These are phyloP conservation scores for Amanita rubescens DNA, from an alignment of 768 basidiomycete genomes.

Conservation along the genomic window DNA sequence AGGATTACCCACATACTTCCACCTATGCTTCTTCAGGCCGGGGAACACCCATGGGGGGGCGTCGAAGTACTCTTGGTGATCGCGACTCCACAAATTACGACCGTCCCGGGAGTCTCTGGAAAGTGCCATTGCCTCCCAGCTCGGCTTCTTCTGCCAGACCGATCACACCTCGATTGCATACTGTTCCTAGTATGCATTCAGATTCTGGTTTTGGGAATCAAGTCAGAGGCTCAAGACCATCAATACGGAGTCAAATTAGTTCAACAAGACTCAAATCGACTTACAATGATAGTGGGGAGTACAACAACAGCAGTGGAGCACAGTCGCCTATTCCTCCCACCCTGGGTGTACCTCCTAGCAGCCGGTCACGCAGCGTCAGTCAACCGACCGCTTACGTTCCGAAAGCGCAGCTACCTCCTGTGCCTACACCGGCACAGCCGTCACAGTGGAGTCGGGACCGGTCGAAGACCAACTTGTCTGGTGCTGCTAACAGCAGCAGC, in stretches of 20 bases:
- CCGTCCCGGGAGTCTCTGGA: neutral
- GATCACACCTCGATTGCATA: conserved; percentile 38
- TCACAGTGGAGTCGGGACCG: conserved; percentile 36
- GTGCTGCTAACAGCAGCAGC: conserved; percentile 14
- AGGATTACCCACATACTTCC: conserved; percentile 58
- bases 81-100: conserved; percentile 39
- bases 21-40: conserved; percentile 50
- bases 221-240: conserved; percentile 20
- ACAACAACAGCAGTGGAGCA: conserved; percentile 25
- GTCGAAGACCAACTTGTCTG: neutral
- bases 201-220: conserved; percentile 36
- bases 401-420: conserved; percentile 46
- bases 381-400: conserved; percentile 69
- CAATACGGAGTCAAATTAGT: conserved; percentile 62
- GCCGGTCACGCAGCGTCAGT: conserved; percentile 70
- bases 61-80: conserved; percentile 25
- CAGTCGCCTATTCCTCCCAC: conserved; percentile 17
- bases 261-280: conserved; percentile 48
- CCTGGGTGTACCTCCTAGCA: conserved; percentile 26
- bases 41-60: conserved; percentile 61
- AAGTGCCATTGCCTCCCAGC: conserved; percentile 29
- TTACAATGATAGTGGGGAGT: conserved; percentile 41
- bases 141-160: conserved; percentile 28
- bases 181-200: conserved; percentile 28
- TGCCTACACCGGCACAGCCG: conserved; percentile 31